Evolutionary conservation across 495 filamentous ascomycete species (phyloP).

Genomic region (Hypoxylon lienhwacheense): DNA sequence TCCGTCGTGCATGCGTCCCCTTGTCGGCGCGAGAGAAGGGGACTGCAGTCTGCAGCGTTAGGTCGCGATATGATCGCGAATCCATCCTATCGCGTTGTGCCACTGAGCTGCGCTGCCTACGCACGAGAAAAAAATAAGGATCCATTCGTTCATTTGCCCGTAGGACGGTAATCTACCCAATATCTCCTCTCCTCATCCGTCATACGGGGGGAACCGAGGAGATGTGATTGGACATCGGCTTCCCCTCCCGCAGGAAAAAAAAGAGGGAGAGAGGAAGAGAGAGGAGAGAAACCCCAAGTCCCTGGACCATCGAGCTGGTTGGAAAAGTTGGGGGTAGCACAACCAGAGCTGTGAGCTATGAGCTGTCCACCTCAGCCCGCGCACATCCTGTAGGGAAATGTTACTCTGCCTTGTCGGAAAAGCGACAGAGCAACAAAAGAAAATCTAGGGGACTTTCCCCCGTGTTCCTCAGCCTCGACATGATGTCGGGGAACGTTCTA

Average conservation of each 20-base stretch:
- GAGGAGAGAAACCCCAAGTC: no score
- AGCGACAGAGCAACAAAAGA: no score
- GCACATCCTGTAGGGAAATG: constrained; percentile 12
- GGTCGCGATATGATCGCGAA: constrained; percentile 14
- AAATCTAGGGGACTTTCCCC: constrained; percentile 12
- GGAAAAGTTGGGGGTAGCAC: no score
- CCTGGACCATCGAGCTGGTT: no score
- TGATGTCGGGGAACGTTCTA: constrained; percentile 7
- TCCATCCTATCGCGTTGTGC: constrained; percentile 26
- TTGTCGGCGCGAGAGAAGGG: background rate
- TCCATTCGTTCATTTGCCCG: constrained; percentile 22
- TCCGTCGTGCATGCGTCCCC: constrained; percentile 24
- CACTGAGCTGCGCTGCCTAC: constrained; percentile 16
- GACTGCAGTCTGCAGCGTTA: constrained; percentile 11
- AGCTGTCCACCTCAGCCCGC: constrained; percentile 18
- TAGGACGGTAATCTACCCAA: constrained; percentile 11
- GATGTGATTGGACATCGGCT: constrained; percentile 16
- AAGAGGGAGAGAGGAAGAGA: no score
- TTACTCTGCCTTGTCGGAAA: constrained; percentile 17
- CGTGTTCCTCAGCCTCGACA: constrained; percentile 14
- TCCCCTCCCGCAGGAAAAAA: background rate
- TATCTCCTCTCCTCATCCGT: constrained; percentile 2
- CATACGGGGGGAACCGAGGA: background rate
- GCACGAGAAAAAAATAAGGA: constrained; percentile 9
- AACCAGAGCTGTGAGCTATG: constrained; percentile 12